Percentiles rank a stretch among this genome's conserved stretches.
Conservation (phyloP, 2,329 filamentous ascomycete species). For the Arachnopeziza araneosa region DNA sequence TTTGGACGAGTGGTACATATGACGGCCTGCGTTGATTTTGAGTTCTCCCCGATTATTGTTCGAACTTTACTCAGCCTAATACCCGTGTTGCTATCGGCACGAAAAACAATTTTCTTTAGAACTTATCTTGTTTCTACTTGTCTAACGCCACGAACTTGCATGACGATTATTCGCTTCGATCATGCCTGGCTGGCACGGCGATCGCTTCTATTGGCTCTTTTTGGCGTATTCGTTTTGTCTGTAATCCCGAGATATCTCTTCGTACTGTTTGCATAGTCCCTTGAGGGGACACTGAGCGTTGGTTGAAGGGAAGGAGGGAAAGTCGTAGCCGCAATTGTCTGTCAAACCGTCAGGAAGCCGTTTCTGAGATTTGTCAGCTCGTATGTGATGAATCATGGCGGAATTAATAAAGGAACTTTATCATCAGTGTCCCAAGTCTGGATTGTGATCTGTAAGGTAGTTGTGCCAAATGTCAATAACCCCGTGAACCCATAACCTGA, state of each 20-base stretch:
- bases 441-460: neutral
- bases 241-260: conserved; percentile 13
- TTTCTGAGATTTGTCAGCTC: conserved; percentile 22
- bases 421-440: conserved; percentile 12
- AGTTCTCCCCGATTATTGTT: conserved; percentile 37
- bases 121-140: conserved; percentile 28
- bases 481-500: neutral
- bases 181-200: conserved; percentile 58
- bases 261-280: conserved; percentile 23
- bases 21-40: conserved; percentile 24
- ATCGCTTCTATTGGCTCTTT: conserved; percentile 34
- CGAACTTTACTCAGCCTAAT: conserved; percentile 35
- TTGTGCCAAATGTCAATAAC: too few relatives aligned
- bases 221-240: conserved; percentile 28
- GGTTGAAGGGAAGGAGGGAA: conserved; percentile 14
- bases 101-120: conserved; percentile 12
- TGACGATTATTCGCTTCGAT: conserved; percentile 47
- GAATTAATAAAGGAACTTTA: conserved; percentile 29
- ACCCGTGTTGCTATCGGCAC: conserved; percentile 12
- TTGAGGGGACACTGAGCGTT: conserved; percentile 17
- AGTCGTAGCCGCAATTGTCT: conserved; percentile 11
- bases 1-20: conserved; percentile 27
- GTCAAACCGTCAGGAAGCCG: conserved; percentile 2
- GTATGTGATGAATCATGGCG: conserved; percentile 24
- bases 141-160: conserved; percentile 45